Evolutionary conservation across 2,329 filamentous ascomycete genomes (phyloP), one percentile per base, ranked within the genome.

Genomic region (Sphaerulina populicola): DNA sequence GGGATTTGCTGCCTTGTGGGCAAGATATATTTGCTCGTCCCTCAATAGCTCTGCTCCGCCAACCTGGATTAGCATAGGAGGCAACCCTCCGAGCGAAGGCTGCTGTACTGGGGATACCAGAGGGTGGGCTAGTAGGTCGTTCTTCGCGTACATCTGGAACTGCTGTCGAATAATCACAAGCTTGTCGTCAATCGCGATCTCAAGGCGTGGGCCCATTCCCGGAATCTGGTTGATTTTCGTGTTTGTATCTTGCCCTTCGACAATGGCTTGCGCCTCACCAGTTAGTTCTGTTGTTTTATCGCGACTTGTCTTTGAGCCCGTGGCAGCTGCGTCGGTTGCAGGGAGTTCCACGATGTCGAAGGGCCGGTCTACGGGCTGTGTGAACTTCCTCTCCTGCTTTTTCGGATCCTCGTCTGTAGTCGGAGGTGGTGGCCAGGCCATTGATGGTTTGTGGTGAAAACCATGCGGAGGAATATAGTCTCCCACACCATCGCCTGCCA

Each of bases 1-100:
- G 0, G 93, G 93, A 58, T 94, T 82, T 10, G 93, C 90, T 38
- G 88, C 90, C 69, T 97, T 97, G 69, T 98, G 93, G 0, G 91
- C 93, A 11, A 97, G 64, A 57, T 94, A 96, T 47, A 97, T 87
- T 65, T 97, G 93, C 69, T 98, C 93, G 62, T 98, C 93, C 10
- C 88, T 81, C 14, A 98, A 75, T 44, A 94, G 77, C 66, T 98
- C 93, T 1, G 86, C 90, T 4, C 91, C 90, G 36, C 91, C 93
- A 1, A 85, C 83, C 65, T 95, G 81, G 39, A 98, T 85, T 5
- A 95, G 76, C 27, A 97, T 72, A 0, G 93, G 93, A 0, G 90
- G 90, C 3, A 98, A 76, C 0, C 93, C 93, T 38, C 93, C 93
- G 0, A 98, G 77, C 0, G 88, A 90, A 1, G 91, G 83, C 60